Base-by-base conservation (phyloP, 768 basidiomycete species). In the Amanita polypyramis region DNA sequence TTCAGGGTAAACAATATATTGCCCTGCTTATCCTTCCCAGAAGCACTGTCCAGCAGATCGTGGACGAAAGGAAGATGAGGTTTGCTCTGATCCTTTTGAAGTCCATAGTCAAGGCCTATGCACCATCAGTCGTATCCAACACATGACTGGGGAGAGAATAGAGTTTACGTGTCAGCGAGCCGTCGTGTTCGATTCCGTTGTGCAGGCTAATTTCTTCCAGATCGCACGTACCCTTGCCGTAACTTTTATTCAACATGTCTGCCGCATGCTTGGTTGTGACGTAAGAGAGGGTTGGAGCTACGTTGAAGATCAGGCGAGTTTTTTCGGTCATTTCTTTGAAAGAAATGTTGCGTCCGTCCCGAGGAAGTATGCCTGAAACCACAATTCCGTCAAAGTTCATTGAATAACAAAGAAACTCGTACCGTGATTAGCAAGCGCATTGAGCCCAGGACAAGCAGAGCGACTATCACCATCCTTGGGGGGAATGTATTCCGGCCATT, bases 351-450 rank as follows among this genome's bases (percentile, higher is more conserved):
- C 75, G 72, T 14, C 88, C 88, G 51, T 77, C 74, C 36, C 67
- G 82, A 0, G 88, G 74, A 5, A 78, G 63, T 35, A 78, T 77
- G n/a, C 88, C 88, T 68, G 58, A 33, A 10, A 47, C 19, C 11
- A 45, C 25, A 7, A 35, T 1, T 30, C 21, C 15, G 45, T 15
- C 34, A 39, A 29, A 2, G 17, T 20, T 23, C 30, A 15, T 23
- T n/a, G 53, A 21, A 46, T 14, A 25, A 10, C 5, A 38, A 34
- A 34, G 69, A 66, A 36, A 4, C 6, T 51, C 65, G 27, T 33
- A 87, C 87, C 88, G 51, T 90, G 87, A 59, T 90, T 90, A 5
- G 87, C 85, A 76, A 91, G 68, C 0, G 84, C 81, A 54, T 91
- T 90, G 50, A 90, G 60, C 10, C 75, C 85, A 1, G 86, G 86